Evolutionary conservation across 495 filamentous ascomycete species (phyloP), one percentile per base, ranked within the genome.

Genomic region (Tuber calosporum): DNA sequence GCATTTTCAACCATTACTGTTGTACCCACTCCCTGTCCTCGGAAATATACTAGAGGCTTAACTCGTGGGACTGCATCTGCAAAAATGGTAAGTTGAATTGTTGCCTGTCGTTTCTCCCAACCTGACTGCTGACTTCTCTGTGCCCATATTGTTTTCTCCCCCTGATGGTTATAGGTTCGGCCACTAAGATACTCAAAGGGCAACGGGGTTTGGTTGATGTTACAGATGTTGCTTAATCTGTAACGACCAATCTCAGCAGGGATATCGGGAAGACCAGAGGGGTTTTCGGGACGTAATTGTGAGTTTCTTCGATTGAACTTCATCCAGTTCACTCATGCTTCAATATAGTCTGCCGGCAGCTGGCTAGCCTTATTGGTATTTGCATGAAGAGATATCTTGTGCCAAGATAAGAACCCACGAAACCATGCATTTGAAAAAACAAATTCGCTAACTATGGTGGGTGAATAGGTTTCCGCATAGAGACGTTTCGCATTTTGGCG

Each of bases 81-180:
- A 38, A 73, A 74, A n/a, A 75, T 36, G 7, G 39, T 58, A 15
- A 72, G 69, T 34, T 53, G 41, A 34, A 75, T 34, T 20, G 73
- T 75, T 15, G 73, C 73, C 45, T 75, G 73, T 20, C 73, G 0
- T 17, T 75, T 73, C 0, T 75, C 73, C 73, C 73, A 75, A 8
- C 73, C 73, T 0, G 43, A 66, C 38, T 58, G 70, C 34, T 38
- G 11, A 13, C 34, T 22, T 48, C 0, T 20, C 34, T 67, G 66
- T 19, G 36, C 42, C 36, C 38, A 43, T 2, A 75, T 53, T 7
- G 69, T 75, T 4, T 73, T 73, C 34, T 20, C 36, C 9, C 73
- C 70, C 38, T 67, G 72, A 0, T 66, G 34, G 15, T 73, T 62
- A 37, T 75, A 75, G 42, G 70, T 75, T 19, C 39, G 40, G 13